phyloP scores from a whole-genome alignment of 768 basidiomycete species.

The Kwoniella europaea region DNA sequence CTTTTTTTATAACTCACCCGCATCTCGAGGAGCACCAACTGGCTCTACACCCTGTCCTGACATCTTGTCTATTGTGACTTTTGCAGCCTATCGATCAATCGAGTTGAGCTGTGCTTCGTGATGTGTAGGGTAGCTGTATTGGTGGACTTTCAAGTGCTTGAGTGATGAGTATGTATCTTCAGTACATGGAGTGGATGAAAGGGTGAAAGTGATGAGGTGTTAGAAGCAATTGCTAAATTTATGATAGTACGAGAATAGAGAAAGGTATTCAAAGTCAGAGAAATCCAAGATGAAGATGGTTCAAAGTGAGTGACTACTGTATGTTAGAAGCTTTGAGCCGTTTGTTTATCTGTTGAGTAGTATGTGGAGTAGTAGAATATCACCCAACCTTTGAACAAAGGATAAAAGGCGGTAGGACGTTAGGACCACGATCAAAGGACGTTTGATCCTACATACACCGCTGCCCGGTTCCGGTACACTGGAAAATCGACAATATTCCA shows the following conservation, averaged over 20 bases:
- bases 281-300: not conserved
- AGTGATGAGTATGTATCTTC: not conserved
- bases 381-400: not conserved
- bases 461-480: not conserved
- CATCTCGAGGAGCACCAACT: conserved; percentile 39
- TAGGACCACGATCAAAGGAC: not conserved
- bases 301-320: too few relatives aligned
- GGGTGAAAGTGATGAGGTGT: not conserved
- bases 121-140: not conserved
- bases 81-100: not conserved
- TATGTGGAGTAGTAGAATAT: not conserved
- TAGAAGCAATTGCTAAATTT: not conserved
- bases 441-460: not conserved
- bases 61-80: not conserved
- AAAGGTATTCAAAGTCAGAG: not conserved
- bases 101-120: not conserved
- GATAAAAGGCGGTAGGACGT: not conserved
- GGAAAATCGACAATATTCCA: not conserved
- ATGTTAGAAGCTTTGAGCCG: not conserved
- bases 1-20: conserved; percentile 27
- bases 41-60: conserved; percentile 44
- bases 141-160: not conserved
- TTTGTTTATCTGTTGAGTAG: not conserved
- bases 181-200: not conserved
- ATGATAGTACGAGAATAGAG: not conserved